Evolutionary conservation across 176 grass and related monocot species (phyloP).

Genomic region (Musa beccarii): DNA sequence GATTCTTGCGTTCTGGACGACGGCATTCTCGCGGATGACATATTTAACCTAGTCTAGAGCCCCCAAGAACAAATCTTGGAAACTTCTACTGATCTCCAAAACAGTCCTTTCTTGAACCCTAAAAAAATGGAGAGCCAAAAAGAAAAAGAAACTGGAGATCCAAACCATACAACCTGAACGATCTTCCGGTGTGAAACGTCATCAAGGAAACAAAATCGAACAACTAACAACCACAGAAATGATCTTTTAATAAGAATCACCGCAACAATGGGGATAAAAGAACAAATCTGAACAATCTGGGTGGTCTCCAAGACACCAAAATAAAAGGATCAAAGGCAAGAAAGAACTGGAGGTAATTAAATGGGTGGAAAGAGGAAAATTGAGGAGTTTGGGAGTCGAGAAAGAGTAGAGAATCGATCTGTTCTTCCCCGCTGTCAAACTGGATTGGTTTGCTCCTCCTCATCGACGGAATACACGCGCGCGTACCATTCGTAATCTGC

Average conservation of each 20-base stretch:
- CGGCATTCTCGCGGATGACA: conserved; percentile 74
- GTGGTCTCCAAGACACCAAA: neutral
- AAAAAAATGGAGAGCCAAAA: conserved; percentile 15
- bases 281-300: neutral
- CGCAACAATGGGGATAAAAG: neutral
- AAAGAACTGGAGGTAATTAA: neutral
- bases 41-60: conserved; percentile 20
- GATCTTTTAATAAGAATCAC: neutral
- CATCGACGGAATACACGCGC: neutral
- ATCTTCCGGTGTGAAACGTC: conserved; percentile 24
- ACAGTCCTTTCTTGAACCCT: neutral
- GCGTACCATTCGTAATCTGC: neutral
- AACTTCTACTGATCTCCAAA: neutral
- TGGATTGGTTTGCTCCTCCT: neutral
- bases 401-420: neutral
- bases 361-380: neutral
- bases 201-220: neutral
- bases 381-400: neutral
- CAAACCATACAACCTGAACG: conserved; percentile 1
- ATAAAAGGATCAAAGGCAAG: neutral
- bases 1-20: neutral
- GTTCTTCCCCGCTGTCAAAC: neutral
- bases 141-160: neutral
- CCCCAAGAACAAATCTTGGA: neutral
- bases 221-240: conserved; percentile 4